Conservation (phyloP, 1,284 basidiomycete genomes). For the Microbotryum lychnidis-dioicae region DNA sequence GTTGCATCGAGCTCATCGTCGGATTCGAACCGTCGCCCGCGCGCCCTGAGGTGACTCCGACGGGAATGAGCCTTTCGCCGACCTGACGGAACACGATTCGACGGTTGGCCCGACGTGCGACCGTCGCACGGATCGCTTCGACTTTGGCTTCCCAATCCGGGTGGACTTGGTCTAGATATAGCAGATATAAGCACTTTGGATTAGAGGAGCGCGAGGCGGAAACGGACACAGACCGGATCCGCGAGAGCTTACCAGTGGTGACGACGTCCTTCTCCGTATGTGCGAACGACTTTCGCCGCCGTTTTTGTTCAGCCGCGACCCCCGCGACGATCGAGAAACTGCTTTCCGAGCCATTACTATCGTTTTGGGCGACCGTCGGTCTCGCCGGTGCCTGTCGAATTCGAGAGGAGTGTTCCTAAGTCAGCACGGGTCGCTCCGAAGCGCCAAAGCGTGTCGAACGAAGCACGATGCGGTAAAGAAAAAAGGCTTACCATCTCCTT, state of each 20-base stretch:
- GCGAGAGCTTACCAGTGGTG: constrained; percentile 60
- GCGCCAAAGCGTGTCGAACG: not conserved
- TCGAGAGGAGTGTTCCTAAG: not conserved
- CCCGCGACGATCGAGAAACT: constrained; percentile 3
- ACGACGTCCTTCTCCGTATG: constrained; percentile 62
- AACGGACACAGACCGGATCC: not conserved
- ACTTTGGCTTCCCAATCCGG: constrained; percentile 93
- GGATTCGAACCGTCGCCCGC: constrained; percentile 51
- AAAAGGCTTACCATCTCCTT: constrained; percentile 53
- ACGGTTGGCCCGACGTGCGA: constrained; percentile 80
- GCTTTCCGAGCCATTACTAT: constrained; percentile 1
- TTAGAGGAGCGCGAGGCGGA: not conserved
- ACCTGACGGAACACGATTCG: constrained; percentile 98
- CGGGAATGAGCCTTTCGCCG: constrained; percentile 90
- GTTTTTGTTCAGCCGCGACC: constrained; percentile 18
- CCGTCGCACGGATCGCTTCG: constrained; percentile 76
- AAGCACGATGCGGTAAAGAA: constrained; percentile 2
- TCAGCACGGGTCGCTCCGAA: not conserved
- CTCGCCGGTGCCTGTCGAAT: constrained; percentile 5
- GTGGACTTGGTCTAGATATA: constrained; percentile 66
- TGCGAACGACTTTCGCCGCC: constrained; percentile 44
- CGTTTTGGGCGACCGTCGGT: not conserved
- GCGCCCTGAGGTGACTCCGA: constrained; percentile 67
- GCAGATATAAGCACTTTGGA: too few relatives aligned
- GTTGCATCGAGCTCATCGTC: constrained; percentile 39